Evolutionary conservation across 305 asterid genomes (phyloP), one percentile per base, ranked within the genome.

Genomic region (Fraxinus albicans): DNA sequence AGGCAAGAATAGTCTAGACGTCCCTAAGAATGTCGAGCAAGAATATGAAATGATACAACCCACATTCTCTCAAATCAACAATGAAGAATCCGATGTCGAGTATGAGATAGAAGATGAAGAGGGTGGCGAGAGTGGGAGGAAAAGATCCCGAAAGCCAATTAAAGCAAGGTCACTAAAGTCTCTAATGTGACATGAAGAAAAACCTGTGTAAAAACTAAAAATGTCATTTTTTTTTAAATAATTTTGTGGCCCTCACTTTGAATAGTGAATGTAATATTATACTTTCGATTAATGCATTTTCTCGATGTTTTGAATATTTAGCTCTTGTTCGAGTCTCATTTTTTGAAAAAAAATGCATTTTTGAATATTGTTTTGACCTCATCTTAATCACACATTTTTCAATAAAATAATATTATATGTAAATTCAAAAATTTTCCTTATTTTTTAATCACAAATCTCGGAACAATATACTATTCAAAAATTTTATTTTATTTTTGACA

Each of bases 121-220:
- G 3, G 31, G 58, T 2, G 21, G 40, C 5, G 44, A 50, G 72
- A 7, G 7, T 38, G 55, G 80, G 85, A 92, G 76, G 86, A 93
- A 92, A 63, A 89, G 93, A 86, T 83, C 79, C 8, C 89, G 97
- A 6, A 92, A 93, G 87, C 94, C 91, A 74, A 85, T 93, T 40
- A 95, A 92, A 79, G 95, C 94, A 8, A 88, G 96, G 86, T 91
- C 95, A 9, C 87, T 94, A 0, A 90, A 92, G 76, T 91, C 97
- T 12, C 76, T 94, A 2, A 90, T 94, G 94, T 92, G 83, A 58
- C 4, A 0, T 1, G 70, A 25, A 0, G 27, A 25, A 0, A n/a
- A 4, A 8, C 2, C 25, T 58, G 83, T 79, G 33, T 79, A 55
- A 77, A 60, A 40, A 81, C 10, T n/a, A 58, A 58, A 58, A 58